Evolutionary conservation across 2,329 filamentous ascomycete species (phyloP).

Genomic region (Exophiala oligosperma): DNA sequence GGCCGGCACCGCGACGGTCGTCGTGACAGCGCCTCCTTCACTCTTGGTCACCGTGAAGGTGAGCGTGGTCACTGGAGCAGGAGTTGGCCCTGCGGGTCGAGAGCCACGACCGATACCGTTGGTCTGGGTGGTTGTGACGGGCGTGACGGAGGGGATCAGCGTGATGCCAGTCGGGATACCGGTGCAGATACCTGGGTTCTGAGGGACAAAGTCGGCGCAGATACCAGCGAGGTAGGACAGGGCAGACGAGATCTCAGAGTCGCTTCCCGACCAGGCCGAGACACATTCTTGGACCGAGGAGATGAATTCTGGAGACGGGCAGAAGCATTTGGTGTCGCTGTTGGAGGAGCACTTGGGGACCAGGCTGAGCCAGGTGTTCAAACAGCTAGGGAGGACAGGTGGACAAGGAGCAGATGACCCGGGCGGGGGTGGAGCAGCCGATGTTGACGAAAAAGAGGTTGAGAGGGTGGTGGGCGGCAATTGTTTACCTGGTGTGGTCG

Average conservation of each 20-base stretch:
- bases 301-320: constrained; percentile 74
- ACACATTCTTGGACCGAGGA: constrained; percentile 79
- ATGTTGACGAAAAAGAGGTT: not conserved
- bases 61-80: constrained; percentile 35
- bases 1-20: constrained; percentile 46
- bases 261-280: constrained; percentile 68
- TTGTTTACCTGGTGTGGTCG: not conserved
- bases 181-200: constrained; percentile 74
- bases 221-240: constrained; percentile 87
- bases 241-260: constrained; percentile 67
- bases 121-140: constrained; percentile 37
- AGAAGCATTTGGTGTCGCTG: constrained; percentile 82
- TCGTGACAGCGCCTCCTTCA: constrained; percentile 29
- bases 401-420: constrained; percentile 51
- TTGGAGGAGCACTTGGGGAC: constrained; percentile 75
- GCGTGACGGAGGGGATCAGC: constrained; percentile 45
- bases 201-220: constrained; percentile 71
- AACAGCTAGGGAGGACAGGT: constrained; percentile 75
- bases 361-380: constrained; percentile 83
- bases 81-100: constrained; percentile 12
- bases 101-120: constrained; percentile 24
- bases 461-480: not conserved
- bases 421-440: not conserved
- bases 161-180: constrained; percentile 65
- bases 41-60: constrained; percentile 42